Conservation (phyloP, 352 stramenopile genomes). For the Saprolegnia parasitica region DNA sequence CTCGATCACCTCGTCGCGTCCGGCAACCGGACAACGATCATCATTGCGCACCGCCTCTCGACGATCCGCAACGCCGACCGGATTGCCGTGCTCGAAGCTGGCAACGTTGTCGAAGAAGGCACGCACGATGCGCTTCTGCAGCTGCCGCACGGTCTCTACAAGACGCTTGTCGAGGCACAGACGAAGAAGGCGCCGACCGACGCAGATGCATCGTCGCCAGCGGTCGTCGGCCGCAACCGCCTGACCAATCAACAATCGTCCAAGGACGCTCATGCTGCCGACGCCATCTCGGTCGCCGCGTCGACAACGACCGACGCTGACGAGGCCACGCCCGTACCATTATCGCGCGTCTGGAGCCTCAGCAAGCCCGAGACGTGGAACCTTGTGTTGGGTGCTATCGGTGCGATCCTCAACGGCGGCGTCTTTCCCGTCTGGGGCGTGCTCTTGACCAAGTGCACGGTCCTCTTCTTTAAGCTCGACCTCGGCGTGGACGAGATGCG, state of each 20-base stretch:
- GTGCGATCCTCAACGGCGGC: slow-evolving; percentile 35
- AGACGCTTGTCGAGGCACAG: slow-evolving; percentile 29
- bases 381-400: slow-evolving; percentile 34
- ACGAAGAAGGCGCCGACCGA: slow-evolving; percentile 5
- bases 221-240: not conserved
- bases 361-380: slow-evolving; percentile 44
- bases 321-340: slow-evolving; percentile 21
- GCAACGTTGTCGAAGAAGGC: slow-evolving; percentile 71
- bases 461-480: slow-evolving; percentile 37
- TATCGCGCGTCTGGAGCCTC: slow-evolving; percentile 45
- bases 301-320: not conserved
- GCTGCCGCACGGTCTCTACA: slow-evolving; percentile 31
- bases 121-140: slow-evolving; percentile 77
- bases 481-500: slow-evolving; percentile 33
- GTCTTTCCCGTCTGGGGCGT: slow-evolving; percentile 44
- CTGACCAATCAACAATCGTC: no score
- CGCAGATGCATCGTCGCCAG: no score
- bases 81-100: slow-evolving; percentile 75
- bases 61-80: slow-evolving; percentile 71
- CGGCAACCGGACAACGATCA: slow-evolving; percentile 71
- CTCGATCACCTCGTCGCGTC: slow-evolving; percentile 53
- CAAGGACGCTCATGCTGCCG: no score
- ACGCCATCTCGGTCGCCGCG: no score
- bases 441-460: slow-evolving; percentile 39
- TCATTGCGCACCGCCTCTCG: slow-evolving; percentile 74